Conservation (phyloP, 441 rosid species). For the Isatis lusitanica region DNA sequence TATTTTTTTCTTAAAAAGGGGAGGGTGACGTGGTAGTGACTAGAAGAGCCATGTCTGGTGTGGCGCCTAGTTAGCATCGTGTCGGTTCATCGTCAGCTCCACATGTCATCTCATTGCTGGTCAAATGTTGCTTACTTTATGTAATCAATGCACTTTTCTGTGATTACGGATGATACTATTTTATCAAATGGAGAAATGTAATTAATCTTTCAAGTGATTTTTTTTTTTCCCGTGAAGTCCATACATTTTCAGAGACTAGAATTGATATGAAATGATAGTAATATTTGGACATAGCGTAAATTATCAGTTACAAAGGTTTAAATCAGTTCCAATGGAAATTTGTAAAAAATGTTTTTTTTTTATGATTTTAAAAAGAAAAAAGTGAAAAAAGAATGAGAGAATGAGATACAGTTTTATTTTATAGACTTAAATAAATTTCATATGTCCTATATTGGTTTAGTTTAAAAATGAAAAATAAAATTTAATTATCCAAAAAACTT, state of each 20-base stretch:
- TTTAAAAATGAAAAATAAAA: too few species aligned
- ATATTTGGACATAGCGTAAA: background rate
- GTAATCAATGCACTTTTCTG: constrained; percentile 13
- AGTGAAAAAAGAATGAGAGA: too few species aligned
- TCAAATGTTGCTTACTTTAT: constrained; percentile 12
- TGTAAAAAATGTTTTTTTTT: too few species aligned
- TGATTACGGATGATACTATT: background rate
- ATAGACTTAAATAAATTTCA: too few species aligned
- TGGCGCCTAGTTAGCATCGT: constrained; percentile 39
- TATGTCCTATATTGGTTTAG: too few species aligned
- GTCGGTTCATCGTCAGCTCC: constrained; percentile 40
- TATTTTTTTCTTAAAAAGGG: background rate
- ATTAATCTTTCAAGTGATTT: background rate
- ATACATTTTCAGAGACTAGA: background rate
- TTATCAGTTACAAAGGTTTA: background rate
- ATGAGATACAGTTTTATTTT: too few species aligned
- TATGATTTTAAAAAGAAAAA: too few species aligned
- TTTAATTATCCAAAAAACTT: too few species aligned
- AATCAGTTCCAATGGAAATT: too few species aligned
- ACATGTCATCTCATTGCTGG: constrained; percentile 32
- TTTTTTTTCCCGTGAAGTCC: background rate
- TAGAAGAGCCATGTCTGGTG: constrained; percentile 18
- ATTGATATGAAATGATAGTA: background rate
- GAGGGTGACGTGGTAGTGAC: constrained; percentile 36
- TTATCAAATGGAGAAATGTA: background rate